phyloP scores from a whole-genome alignment of 169 alveolate species.

The Plasmodium ovale region DNA sequence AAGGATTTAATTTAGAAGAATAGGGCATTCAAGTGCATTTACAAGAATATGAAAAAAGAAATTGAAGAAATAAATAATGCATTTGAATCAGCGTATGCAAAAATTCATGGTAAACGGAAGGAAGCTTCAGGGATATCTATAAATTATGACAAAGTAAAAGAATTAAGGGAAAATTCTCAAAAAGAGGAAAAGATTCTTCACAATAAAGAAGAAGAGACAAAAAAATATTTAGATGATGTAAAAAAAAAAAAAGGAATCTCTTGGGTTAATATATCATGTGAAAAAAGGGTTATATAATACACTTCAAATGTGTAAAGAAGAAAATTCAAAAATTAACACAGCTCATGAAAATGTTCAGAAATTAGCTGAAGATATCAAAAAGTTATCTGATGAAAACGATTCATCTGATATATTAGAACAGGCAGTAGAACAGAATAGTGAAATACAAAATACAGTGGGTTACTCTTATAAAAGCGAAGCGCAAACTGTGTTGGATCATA shows the following conservation, averaged over 20 bases:
- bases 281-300: not conserved
- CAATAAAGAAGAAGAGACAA: constrained; percentile 7
- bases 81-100: not conserved
- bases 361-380: not conserved
- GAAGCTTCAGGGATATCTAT: not conserved
- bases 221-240: constrained; percentile 1
- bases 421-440: not conserved
- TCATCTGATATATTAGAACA: not conserved
- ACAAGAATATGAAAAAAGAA: not conserved
- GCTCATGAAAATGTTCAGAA: not conserved
- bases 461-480: constrained; percentile 1
- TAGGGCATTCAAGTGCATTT: not conserved
- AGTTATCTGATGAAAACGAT: not conserved
- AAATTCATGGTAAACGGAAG: not conserved
- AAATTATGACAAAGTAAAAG: constrained; percentile 4
- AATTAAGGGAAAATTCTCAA: constrained; percentile 2
- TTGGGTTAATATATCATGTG: constrained; percentile 1
- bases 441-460: not conserved
- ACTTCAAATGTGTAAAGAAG: not conserved
- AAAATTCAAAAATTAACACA: not conserved
- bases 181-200: not conserved
- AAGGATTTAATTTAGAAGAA: not conserved
- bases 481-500: not conserved
- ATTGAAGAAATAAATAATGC: not conserved
- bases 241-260: constrained; percentile 9